Base-by-base conservation (phyloP, 163 green algal genomes). In the Scenedesmus sp. region DNA sequence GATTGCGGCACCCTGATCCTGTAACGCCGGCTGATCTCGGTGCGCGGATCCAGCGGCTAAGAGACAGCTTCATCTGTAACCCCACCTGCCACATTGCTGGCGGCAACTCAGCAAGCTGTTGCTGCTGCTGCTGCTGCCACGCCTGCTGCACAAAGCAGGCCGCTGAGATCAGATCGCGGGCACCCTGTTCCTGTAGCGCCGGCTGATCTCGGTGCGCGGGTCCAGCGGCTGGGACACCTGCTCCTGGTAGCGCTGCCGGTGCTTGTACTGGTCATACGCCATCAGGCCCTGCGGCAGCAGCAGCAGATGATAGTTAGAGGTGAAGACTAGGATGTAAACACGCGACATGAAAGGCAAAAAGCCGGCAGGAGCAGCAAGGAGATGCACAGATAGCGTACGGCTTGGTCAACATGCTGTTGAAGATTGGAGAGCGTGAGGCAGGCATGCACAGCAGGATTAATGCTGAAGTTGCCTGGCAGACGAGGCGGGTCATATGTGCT, bases 211-310 rank as follows among this genome's bases (percentile, higher is more conserved):
- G 2, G 54, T 77, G 59, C 85, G 85, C 0, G 90, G 90, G 77
- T 93, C 90, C 23, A 88, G 62, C 4, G 84, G 77, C 73, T 56
- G 54, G 2, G 67, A 64, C 16, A 90, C 73, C 55, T 88, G 23
- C 26, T 90, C 4, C 90, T 92, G 90, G 34, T 86, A 85, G 62
- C 82, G 90, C 77, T 91, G 90, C 16, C 90, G 73, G 56, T 93
- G 57, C 90, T 93, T 93, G 82, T 93, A 90, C 54, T 93, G 90
- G 34, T 93, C 90, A 59, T 93, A 90, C 60, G 46, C 90, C 90
- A 93, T 82, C 59, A 93, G 70, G 60, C 90, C 90, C 90, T 93
- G 84, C 60, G 55, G 79, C 77, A 92, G 87, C 55, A 91, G 12
- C 12, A 76, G 55, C 13, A 77, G 64, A 73, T 23, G 64, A 46